These are phyloP conservation scores for Apiospora aurea DNA, from an alignment of 2,329 filamentous ascomycete genomes.

Conservation along the genomic window DNA sequence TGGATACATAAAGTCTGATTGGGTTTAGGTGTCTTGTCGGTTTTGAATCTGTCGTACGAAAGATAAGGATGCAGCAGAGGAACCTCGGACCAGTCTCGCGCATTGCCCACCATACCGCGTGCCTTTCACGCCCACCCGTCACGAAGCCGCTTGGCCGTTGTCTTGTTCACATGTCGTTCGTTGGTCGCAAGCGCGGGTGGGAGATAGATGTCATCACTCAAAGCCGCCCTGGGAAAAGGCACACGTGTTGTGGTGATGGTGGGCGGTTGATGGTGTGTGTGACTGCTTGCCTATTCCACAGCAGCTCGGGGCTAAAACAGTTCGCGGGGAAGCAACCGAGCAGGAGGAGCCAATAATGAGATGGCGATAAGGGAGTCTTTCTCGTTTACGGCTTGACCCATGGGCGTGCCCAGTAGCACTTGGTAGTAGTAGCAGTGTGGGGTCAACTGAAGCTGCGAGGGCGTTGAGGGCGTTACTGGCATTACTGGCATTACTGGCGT, in stretches of 20 bases:
- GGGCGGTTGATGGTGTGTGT: slow-evolving; percentile 7
- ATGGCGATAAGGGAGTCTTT: slow-evolving; percentile 7
- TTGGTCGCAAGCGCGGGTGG: neutral
- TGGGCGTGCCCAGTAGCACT: neutral
- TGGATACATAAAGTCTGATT: slow-evolving; percentile 1
- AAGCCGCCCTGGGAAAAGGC: neutral
- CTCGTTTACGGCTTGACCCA: neutral
- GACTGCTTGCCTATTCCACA: slow-evolving; percentile 11
- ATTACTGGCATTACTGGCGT: neutral
- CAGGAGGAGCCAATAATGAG: neutral
- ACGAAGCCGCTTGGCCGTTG: neutral
- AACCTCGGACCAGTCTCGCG: neutral
- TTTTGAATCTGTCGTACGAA: neutral
- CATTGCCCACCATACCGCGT: neutral
- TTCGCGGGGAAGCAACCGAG: slow-evolving; percentile 9
- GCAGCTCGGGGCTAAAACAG: slow-evolving; percentile 2
- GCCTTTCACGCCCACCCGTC: neutral
- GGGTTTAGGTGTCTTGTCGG: slow-evolving; percentile 2
- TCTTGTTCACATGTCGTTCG: neutral
- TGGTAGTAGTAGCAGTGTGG: neutral
- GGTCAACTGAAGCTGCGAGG: neutral
- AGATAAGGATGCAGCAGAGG: slow-evolving; percentile 10
- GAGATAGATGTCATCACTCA: neutral
- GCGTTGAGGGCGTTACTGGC: neutral
- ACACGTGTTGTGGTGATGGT: slow-evolving; percentile 1